Percentiles rank a stretch among this genome's conserved stretches.
Conservation (phyloP, 1,284 basidiomycete genomes). For the Cryptococcus jaspeensis region DNA sequence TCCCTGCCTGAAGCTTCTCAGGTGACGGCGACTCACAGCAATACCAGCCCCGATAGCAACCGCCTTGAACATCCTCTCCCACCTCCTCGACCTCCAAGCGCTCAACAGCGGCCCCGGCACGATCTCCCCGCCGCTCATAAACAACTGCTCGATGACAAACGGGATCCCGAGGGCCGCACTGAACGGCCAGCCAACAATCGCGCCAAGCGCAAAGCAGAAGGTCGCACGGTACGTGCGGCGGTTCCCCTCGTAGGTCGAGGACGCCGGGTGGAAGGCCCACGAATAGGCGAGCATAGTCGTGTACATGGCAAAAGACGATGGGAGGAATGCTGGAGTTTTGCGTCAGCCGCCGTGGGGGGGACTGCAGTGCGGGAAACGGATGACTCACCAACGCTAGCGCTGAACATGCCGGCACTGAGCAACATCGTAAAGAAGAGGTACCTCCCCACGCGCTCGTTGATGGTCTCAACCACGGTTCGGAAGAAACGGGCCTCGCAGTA, state of each 20-base stretch:
- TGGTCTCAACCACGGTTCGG: slow-evolving; percentile 71
- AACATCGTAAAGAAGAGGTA: slow-evolving; percentile 85
- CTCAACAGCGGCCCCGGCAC: slow-evolving; percentile 58
- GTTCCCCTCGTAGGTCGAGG: slow-evolving; percentile 60
- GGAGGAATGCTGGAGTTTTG: slow-evolving; percentile 70
- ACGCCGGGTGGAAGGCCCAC: slow-evolving; percentile 68
- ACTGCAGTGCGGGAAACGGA: slow-evolving; percentile 6
- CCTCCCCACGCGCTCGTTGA: slow-evolving; percentile 85
- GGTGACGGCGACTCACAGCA: slow-evolving; percentile 59
- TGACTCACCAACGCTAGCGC: slow-evolving; percentile 70
- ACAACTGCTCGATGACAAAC: slow-evolving; percentile 87
- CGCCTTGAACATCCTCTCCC: slow-evolving; percentile 62
- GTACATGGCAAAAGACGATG: slow-evolving; percentile 95
- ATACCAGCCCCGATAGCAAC: slow-evolving; percentile 62
- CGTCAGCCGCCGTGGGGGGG: not conserved
- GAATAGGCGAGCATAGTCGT: slow-evolving; percentile 78
- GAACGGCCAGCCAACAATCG: slow-evolving; percentile 95
- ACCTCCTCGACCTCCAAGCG: slow-evolving; percentile 63
- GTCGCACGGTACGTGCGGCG: slow-evolving; percentile 60
- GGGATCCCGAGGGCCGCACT: slow-evolving; percentile 80
- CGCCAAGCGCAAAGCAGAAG: slow-evolving; percentile 73
- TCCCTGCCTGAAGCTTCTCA: not conserved
- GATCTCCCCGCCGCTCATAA: slow-evolving; percentile 70
- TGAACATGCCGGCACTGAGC: slow-evolving; percentile 91
- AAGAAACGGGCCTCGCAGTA: slow-evolving; percentile 83